Evolutionary conservation across 495 filamentous ascomycete species (phyloP), one percentile per base, ranked within the genome.

Genomic region (Parmelia sp.): DNA sequence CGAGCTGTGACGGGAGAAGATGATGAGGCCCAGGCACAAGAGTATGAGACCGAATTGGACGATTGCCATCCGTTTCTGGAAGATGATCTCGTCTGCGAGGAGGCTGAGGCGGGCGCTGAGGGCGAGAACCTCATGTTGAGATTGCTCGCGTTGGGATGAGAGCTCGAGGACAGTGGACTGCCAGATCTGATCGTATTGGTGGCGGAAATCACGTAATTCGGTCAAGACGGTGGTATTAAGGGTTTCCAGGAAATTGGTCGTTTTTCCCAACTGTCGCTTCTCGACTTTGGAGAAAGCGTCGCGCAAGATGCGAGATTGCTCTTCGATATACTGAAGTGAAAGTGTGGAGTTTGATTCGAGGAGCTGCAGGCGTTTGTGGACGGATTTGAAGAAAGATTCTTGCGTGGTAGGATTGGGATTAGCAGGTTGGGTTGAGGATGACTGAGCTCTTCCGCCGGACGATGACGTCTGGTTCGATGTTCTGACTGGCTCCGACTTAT

Each of bases 381-480:
- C 86, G 10, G 90, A 90, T 74, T 97, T 97, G 82, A 96, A 98
- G 77, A 98, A 97, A 11, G 88, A 91, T 73, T 97, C 94, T 76
- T 98, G 94, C 6, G 91, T 93, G 0, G 91, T 92, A 15, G 93
- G 92, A 23, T 83, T 85, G 4, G 90, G 74, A 25, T 82, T 73
- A 17, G 86, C 77, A 0, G 88, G 82, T 53, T 84, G 80, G 0
- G 79, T 80, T 14, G 66, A 56, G 4, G 72, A 69, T 51, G 77
- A 73, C 17, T 84, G 77, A 11, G 79, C 65, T 72, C 83, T 82
- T 68, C 73, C 80, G 62, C 78, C 72, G 61, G 79, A 73, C 15
- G 70, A 65, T 23, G 69, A 55, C 15, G 70, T 55, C 47, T 40
- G 68, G 37, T 70, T 71, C 11, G 71, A 70, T 51, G 44, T 9